phyloP scores from a whole-genome alignment of 352 stramenopile species.

The Phytopythium mirpurense region DNA sequence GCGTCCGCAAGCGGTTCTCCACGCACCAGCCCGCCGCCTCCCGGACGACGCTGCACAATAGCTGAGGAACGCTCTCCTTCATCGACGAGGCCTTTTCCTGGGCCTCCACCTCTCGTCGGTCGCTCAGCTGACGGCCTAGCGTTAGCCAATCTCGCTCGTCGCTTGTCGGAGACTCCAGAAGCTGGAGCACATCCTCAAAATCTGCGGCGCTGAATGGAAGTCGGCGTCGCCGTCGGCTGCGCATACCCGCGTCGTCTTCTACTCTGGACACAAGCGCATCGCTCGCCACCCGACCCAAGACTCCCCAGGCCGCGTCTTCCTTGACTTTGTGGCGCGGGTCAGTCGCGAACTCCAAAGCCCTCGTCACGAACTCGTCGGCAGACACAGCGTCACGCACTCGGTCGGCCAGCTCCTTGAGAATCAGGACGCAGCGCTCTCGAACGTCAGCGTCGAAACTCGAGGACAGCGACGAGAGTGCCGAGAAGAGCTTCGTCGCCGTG shows the following conservation, averaged over 20 bases:
- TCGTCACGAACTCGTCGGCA: neutral
- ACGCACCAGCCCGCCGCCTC: conserved; percentile 68
- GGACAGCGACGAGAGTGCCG: neutral
- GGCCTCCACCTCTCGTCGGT: conserved; percentile 9
- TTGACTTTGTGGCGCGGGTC: neutral
- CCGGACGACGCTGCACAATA: conserved; percentile 27
- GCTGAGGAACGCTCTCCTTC: conserved; percentile 13
- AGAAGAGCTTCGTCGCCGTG: neutral
- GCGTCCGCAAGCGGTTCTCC: conserved; percentile 63
- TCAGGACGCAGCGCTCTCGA: conserved; percentile 14
- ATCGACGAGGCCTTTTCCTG: neutral
- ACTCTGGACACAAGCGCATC: conserved; percentile 2
- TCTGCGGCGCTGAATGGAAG: conserved; percentile 25
- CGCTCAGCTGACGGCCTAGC: conserved; percentile 14
- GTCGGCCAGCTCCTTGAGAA: conserved; percentile 13
- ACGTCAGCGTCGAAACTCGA: conserved; percentile 1
- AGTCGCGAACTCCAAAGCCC: neutral
- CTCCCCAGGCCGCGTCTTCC: neutral
- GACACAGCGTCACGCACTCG: neutral
- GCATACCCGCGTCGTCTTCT: neutral
- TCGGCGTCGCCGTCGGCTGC: neutral
- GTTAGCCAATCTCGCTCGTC: conserved; percentile 29
- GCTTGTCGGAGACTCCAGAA: conserved; percentile 23
- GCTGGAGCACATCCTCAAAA: conserved; percentile 39
- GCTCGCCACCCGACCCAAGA: conserved; percentile 5